Conservation (phyloP, 163 green algal species). For the Scenedesmus sp. region DNA sequence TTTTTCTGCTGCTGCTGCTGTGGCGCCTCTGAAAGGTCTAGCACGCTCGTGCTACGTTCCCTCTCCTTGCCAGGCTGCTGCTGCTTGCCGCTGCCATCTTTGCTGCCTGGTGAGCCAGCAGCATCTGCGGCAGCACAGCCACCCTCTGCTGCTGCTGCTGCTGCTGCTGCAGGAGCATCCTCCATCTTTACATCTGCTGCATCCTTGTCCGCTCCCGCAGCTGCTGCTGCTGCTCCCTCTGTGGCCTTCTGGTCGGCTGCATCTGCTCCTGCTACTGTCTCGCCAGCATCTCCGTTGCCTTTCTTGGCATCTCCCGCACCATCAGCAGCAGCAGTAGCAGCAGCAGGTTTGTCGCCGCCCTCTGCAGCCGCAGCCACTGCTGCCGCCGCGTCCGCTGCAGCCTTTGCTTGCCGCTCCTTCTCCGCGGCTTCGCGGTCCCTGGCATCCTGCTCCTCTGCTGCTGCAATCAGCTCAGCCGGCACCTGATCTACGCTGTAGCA, state of each 20-base stretch:
- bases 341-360: background rate
- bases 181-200: slow-evolving; percentile 10
- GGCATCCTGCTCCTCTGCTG: background rate
- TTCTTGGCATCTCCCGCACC: background rate
- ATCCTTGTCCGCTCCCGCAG: background rate
- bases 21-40: background rate
- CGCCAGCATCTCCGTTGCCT: background rate
- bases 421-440: background rate
- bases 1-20: slow-evolving; percentile 8
- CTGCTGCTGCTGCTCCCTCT: slow-evolving; percentile 21
- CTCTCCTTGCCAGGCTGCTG: background rate
- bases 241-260: background rate
- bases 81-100: background rate
- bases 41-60: background rate
- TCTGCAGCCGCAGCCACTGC: background rate
- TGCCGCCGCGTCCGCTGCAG: background rate
- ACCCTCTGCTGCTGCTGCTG: background rate
- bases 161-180: no score
- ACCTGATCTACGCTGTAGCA: slow-evolving; percentile 46
- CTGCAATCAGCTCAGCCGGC: slow-evolving; percentile 3
- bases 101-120: background rate
- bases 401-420: background rate
- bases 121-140: background rate
- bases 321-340: background rate
- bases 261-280: background rate